These are phyloP conservation scores for Setaria viridis DNA, from an alignment of 202 grass and related monocot species.

Conservation along the genomic window DNA sequence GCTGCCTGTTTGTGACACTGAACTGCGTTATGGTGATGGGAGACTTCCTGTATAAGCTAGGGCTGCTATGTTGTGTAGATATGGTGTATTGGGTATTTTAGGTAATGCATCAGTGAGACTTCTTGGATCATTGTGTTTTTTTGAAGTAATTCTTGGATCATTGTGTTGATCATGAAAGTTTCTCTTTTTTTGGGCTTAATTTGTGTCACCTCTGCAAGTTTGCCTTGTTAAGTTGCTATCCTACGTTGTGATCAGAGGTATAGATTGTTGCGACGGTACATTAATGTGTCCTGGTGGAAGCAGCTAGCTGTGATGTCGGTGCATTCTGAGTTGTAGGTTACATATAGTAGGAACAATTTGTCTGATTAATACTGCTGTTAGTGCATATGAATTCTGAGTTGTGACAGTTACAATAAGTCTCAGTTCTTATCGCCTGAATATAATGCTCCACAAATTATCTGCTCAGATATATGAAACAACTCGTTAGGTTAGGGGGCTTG, in stretches of 20 bases:
- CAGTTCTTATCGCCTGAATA: too few species aligned
- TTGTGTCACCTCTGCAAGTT: not conserved
- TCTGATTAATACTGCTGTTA: too few species aligned
- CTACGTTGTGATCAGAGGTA: not conserved
- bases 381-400: too few species aligned
- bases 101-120: not conserved
- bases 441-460: not conserved
- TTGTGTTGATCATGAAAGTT: not conserved
- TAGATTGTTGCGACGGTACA: not conserved
- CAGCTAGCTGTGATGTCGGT: not conserved
- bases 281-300: not conserved
- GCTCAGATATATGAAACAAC: not conserved
- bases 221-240: not conserved
- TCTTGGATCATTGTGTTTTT: not conserved
- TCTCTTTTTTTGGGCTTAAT: too few species aligned
- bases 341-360: too few species aligned
- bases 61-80: too few species aligned
- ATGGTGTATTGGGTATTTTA: too few species aligned
- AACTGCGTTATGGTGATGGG: not conserved
- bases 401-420: too few species aligned
- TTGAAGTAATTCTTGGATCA: not conserved
- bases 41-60: too few species aligned
- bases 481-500: too few species aligned
- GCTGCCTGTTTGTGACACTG: slow-evolving; percentile 11
- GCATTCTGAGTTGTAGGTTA: not conserved